Evolutionary conservation across 345 rosid genomes (phyloP), one percentile per base, ranked within the genome.

Genomic region (Schrenkiella parvula): DNA sequence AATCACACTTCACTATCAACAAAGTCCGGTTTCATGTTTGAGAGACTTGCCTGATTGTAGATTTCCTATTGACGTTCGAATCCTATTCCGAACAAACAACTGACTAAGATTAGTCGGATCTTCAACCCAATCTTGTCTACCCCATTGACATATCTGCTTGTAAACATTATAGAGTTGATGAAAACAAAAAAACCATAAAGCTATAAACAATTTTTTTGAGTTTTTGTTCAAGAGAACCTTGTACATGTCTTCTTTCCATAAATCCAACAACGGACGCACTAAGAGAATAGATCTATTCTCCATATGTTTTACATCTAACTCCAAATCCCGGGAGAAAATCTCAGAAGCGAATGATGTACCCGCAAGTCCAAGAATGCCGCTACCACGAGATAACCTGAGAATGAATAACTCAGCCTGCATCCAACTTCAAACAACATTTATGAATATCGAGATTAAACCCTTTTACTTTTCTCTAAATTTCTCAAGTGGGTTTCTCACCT

Each of bases 331-430:
- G 19, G 85, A 67, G 83, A 85, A 89, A 58, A 91, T 67, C 79
- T 89, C 88, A 8, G 95, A 91, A 75, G 84, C 75, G 71, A 89
- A 84, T 52, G 97, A 88, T 83, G 86, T 93, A 53, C 96, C 95
- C 41, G 95, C 92, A 74, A 93, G 97, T 32, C 96, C 98, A 75
- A 93, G 96, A 65, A 93, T 90, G n/a, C 97, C 93, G 23, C 96
- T 91, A 80, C 81, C 81, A 23, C 98, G 96, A 57, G 98, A 93
- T 77, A 92, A 70, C 82, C 98, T 82, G 43, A 91, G 89, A 78
- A 93, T 75, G 72, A 93, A 89, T 62, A 87, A 74, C 86, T 93
- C 97, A 26, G 91, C 93, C 98, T 93, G 93, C 82, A 89, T 68
- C 52, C 48, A 60, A 55, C 64, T 65, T 55, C 71, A 79, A 26